Evolutionary conservation across 257 asterid species (phyloP).

Genomic region (Solanum microdontum): DNA sequence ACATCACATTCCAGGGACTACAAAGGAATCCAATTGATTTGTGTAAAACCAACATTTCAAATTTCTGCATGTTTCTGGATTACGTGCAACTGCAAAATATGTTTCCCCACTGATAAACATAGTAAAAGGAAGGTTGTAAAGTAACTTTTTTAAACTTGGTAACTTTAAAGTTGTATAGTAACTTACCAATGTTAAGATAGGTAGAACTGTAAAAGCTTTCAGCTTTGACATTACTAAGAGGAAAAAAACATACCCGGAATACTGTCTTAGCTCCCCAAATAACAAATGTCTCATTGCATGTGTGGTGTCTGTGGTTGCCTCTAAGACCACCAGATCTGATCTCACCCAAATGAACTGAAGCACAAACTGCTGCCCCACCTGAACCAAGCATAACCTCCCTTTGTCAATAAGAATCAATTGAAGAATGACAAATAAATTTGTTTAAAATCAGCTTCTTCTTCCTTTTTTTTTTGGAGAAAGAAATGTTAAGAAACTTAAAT

Average conservation of each 20-base stretch:
- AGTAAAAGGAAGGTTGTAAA: neutral
- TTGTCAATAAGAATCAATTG: neutral
- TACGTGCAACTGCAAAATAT: neutral
- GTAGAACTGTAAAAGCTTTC: neutral
- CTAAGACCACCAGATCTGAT: constrained; percentile 63
- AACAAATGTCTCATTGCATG: constrained; percentile 78
- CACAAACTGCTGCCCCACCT: constrained; percentile 78
- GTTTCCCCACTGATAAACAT: neutral
- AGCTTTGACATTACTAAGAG: neutral
- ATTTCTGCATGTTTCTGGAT: neutral
- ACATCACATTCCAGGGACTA: neutral
- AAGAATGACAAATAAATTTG: neutral
- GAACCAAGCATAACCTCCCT: constrained; percentile 11
- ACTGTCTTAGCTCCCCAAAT: constrained; percentile 96
- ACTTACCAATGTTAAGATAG: neutral
- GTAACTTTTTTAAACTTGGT: neutral
- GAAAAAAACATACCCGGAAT: constrained; percentile 52
- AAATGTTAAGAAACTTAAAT: neutral
- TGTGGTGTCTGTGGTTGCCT: constrained; percentile 91
- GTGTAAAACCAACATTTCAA: neutral
- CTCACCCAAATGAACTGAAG: constrained; percentile 74
- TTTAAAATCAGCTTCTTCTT: neutral
- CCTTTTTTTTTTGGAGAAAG: neutral
- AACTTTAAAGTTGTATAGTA: neutral
- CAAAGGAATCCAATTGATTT: neutral